phyloP scores from a whole-genome alignment of 208 protist species.

The Leishmania mexicana region DNA sequence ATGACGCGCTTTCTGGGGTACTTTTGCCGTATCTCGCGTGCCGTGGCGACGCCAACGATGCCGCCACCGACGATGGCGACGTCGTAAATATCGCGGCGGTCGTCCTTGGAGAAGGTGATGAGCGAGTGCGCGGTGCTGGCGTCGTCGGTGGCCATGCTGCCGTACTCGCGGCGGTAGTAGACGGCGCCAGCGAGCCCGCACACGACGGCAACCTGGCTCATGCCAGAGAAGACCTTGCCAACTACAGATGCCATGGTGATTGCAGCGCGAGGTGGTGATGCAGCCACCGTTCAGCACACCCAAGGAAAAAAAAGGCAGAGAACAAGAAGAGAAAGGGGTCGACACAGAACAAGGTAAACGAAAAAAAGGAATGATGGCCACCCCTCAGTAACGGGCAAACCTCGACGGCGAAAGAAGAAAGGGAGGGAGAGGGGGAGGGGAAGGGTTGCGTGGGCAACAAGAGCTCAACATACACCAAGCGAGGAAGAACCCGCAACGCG shows the following conservation, averaged over 20 bases:
- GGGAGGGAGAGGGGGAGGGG: background rate
- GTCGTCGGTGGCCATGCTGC: slow-evolving; percentile 35
- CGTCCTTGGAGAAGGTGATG: slow-evolving; percentile 46
- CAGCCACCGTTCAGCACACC: background rate
- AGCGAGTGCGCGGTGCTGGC: slow-evolving; percentile 38
- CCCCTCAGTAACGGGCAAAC: background rate
- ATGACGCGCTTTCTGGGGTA: slow-evolving; percentile 81
- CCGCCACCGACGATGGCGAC: slow-evolving; percentile 88
- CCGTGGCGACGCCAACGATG: slow-evolving; percentile 86
- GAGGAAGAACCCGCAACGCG: background rate
- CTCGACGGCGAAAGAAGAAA: background rate
- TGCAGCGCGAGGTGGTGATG: background rate
- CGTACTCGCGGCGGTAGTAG: slow-evolving; percentile 60
- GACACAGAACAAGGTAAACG: background rate
- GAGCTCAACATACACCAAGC: background rate
- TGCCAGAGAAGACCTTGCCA: slow-evolving; percentile 26
- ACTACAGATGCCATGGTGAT: slow-evolving; percentile 7
- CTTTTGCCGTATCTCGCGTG: slow-evolving; percentile 60
- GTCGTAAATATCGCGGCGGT: slow-evolving; percentile 76
- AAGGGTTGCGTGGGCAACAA: background rate
- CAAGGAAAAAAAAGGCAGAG: no score
- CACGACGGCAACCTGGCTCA: slow-evolving; percentile 45
- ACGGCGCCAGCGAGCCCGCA: slow-evolving; percentile 37
- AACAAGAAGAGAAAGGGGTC: background rate
- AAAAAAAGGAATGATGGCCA: background rate